Evolutionary conservation across 2,329 filamentous ascomycete species (phyloP).

Genomic region (Claviceps purpurea): DNA sequence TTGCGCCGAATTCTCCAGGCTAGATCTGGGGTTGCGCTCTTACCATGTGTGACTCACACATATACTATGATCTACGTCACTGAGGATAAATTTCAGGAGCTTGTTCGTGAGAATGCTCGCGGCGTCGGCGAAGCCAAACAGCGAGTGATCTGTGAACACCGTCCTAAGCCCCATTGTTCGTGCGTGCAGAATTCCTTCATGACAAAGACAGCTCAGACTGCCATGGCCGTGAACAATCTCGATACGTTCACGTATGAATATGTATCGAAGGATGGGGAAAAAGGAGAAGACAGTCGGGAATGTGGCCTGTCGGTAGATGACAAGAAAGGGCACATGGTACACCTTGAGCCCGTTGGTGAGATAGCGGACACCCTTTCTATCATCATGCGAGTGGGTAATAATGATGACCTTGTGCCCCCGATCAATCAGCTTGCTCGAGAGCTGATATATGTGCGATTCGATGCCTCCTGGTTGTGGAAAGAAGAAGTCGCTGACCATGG

Average conservation of each 20-base stretch:
- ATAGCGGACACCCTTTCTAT: conserved; percentile 83
- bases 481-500: conserved; percentile 99
- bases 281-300: conserved; percentile 98
- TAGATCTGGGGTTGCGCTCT: conserved; percentile 10
- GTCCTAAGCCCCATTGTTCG: conserved; percentile 92
- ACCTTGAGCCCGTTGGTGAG: conserved; percentile 97
- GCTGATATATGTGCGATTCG: conserved; percentile 96
- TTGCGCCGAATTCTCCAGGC: background rate
- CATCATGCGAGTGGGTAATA: conserved; percentile 89
- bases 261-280: conserved; percentile 95
- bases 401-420: conserved; percentile 96
- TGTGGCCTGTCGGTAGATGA: conserved; percentile 86
- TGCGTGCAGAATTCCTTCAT: conserved; percentile 88
- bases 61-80: conserved; percentile 95
- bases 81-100: conserved; percentile 86
- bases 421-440: conserved; percentile 91
- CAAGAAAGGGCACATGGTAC: conserved; percentile 91
- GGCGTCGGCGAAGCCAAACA: conserved; percentile 95
- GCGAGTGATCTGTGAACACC: conserved; percentile 92
- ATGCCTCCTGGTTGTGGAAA: conserved; percentile 94
- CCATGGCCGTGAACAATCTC: conserved; percentile 98
- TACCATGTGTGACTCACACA: conserved; percentile 98
- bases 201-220: conserved; percentile 82
- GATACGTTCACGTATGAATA: conserved; percentile 84
- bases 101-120: conserved; percentile 95